These are phyloP conservation scores for Dryas drummondii DNA, from an alignment of 306 rosid genomes.

Conservation along the genomic window DNA sequence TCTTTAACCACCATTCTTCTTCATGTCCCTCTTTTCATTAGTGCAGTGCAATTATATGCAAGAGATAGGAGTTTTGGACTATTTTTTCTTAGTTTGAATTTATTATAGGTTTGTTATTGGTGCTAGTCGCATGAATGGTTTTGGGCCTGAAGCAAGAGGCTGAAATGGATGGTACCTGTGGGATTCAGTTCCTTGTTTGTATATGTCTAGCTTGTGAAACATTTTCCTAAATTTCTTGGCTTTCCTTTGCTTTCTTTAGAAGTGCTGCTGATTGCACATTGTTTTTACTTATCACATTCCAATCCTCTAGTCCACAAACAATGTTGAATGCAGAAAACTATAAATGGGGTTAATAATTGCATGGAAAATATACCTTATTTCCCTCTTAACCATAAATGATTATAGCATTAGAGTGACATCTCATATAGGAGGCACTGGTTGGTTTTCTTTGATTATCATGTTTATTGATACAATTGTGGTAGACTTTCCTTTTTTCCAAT, in stretches of 20 bases:
- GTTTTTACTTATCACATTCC: background rate
- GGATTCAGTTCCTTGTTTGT: background rate
- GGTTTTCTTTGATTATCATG: background rate
- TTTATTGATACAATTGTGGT: background rate
- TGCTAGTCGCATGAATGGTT: background rate
- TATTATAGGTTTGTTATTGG: background rate
- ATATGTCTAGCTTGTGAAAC: background rate
- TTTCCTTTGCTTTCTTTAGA: background rate
- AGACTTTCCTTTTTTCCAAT: background rate
- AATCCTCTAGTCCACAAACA: background rate
- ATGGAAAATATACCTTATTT: background rate
- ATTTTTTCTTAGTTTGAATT: background rate
- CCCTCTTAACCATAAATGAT: too few species aligned
- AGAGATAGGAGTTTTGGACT: background rate
- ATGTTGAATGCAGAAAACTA: background rate
- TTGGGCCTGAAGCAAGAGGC: too few species aligned
- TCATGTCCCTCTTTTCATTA: background rate
- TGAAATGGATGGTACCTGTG: background rate
- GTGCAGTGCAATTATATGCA: background rate
- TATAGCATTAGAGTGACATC: background rate
- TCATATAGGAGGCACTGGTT: background rate
- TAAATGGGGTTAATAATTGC: background rate
- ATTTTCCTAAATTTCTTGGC: background rate
- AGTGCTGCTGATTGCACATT: background rate
- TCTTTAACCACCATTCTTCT: background rate